Evolutionary conservation across 192 early-diverging fungal species (phyloP).

Genomic region (Paraglomus brasilianum): DNA sequence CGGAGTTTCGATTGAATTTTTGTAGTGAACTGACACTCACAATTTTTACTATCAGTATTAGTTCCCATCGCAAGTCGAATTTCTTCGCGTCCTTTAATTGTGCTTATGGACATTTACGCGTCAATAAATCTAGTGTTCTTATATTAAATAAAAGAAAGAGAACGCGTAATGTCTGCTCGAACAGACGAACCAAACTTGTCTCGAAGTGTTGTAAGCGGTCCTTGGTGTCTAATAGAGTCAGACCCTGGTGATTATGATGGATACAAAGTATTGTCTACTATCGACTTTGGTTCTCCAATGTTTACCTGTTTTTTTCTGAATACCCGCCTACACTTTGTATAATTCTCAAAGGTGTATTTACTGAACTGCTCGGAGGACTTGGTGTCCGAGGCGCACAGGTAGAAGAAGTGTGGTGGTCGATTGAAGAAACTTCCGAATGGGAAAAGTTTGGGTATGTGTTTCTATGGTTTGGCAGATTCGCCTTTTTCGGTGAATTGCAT

Average conservation of each 20-base stretch:
- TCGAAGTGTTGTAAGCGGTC: not conserved
- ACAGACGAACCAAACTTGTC: not conserved
- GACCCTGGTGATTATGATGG: conserved; percentile 60
- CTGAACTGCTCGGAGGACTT: conserved; percentile 64
- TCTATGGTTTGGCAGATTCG: not conserved
- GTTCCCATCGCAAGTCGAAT: no score
- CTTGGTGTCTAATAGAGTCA: conserved; percentile 62
- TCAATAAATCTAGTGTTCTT: no score
- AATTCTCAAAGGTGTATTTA: conserved; percentile 47
- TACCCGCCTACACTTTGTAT: not conserved
- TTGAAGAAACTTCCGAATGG: conserved; percentile 39
- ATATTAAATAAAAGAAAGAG: no score
- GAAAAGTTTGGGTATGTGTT: conserved; percentile 32
- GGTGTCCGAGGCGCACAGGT: conserved; percentile 64
- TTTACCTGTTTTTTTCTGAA: not conserved
- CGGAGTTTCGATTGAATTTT: no score
- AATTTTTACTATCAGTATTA: no score
- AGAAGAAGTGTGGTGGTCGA: conserved; percentile 57
- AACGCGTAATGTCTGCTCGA: conserved; percentile 2
- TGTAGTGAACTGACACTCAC: no score
- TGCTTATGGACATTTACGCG: no score
- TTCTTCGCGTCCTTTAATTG: no score
- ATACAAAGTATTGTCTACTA: no score
- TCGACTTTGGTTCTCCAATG: not conserved
- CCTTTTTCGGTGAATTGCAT: conserved; percentile 11